Base-by-base conservation (phyloP, 805 yeast genomes). In the Citeromyces matritensis region DNA sequence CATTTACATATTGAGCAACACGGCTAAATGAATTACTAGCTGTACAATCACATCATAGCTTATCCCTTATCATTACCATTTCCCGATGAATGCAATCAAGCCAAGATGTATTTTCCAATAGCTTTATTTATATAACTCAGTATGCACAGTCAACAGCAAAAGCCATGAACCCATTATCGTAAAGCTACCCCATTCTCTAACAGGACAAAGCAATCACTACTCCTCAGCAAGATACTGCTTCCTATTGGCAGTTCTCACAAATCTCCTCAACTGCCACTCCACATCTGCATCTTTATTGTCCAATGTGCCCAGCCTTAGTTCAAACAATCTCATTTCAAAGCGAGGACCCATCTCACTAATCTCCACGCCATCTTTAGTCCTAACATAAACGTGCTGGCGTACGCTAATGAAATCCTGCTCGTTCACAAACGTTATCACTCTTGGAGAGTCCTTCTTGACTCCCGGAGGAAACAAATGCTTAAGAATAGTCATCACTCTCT, bases 331-430 rank as follows among this genome's bases (percentile, higher is more conserved):
- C 97, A 91, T 86, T 55, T 91, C 98, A 45, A 91, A 91, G 39
- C 99, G 64, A n/a, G 99, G 99, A 0, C 99, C 99, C 24, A 91
- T 80, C 51, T 91, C 99, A 36, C 95, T 86, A 35, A 91, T 56
- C 51, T 91, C 97, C 2, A 85, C 95, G 11, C 68, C 69, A 39
- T 85, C 95, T 42, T 78, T 76, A 0, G 95, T 84, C 48, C 73
- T 77, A 4, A 85, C 95, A 50, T 81, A 91, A 1, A 91, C 79
- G 49, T 91, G 99, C 48, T 91, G 98, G 53, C 99, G 70, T 4
- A 91, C 96, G 38, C 85, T 73, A 37, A 91, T 88, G 48, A 73
- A 91, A 56, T 91, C 99, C 30, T 84, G 94, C 33, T 72, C 68
- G 51, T 91, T 91, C 27, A 81, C 73, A 58, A 91, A 91, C 2